These are phyloP conservation scores for Verbascum thapsus DNA, from an alignment of 257 asterid species.

Conservation along the genomic window DNA sequence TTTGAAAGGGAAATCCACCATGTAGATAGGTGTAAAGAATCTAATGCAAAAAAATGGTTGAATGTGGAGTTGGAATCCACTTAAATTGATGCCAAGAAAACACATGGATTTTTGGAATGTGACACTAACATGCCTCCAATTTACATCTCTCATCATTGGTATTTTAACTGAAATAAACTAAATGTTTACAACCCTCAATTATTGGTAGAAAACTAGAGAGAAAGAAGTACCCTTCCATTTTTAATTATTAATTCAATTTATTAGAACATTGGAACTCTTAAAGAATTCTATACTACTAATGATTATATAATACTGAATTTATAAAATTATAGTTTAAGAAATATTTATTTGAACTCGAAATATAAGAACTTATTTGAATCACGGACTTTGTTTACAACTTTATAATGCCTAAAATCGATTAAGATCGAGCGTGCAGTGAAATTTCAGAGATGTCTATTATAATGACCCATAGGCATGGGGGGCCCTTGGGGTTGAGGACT, in stretches of 20 bases:
- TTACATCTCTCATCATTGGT: slow-evolving; percentile 34
- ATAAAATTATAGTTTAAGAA: no score
- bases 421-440: no score
- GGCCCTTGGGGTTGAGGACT: no score
- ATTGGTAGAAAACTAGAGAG: slow-evolving; percentile 38
- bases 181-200: slow-evolving; percentile 41
- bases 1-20: slow-evolving; percentile 50
- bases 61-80: slow-evolving; percentile 66
- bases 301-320: slow-evolving; percentile 7
- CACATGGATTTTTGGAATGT: slow-evolving; percentile 52
- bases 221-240: background rate
- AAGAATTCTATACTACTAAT: background rate
- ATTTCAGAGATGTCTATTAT: no score
- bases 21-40: slow-evolving; percentile 38
- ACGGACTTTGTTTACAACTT: no score
- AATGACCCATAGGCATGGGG: no score
- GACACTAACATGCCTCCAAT: slow-evolving; percentile 55
- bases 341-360: no score
- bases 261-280: slow-evolving; percentile 21
- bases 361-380: no score
- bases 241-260: background rate
- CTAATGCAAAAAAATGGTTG: slow-evolving; percentile 39
- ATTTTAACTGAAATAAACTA: slow-evolving; percentile 34
- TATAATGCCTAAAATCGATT: no score
- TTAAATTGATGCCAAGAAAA: slow-evolving; percentile 36